Percentiles rank a stretch among this genome's conserved stretches.
These are phyloP conservation scores for Geoglossum glabrum DNA, from an alignment of 495 filamentous ascomycete species.

Conservation along the genomic window DNA sequence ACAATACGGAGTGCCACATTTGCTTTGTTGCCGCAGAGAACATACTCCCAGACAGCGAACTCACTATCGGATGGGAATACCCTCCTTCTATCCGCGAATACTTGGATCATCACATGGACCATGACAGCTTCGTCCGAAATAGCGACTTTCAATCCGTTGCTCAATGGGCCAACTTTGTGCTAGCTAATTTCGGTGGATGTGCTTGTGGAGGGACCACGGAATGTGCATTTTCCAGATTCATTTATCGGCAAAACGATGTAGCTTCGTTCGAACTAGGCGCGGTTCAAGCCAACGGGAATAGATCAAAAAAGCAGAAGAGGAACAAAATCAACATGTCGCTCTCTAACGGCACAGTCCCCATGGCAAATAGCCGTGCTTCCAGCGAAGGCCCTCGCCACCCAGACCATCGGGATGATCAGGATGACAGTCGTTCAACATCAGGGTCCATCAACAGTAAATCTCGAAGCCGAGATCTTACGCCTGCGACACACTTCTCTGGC, in stretches of 20 bases:
- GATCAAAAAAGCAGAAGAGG: constrained; percentile 33
- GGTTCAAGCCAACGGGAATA: constrained; percentile 18
- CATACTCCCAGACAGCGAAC: constrained; percentile 39
- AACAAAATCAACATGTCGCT: constrained; percentile 22
- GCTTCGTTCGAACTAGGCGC: constrained; percentile 21
- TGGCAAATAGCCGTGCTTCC: neutral
- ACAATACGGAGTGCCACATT: constrained; percentile 60
- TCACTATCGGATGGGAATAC: constrained; percentile 50
- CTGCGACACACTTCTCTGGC: constrained; percentile 32
- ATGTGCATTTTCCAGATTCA: constrained; percentile 56
- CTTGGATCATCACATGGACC: constrained; percentile 10
- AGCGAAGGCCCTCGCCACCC: constrained; percentile 8
- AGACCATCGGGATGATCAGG: constrained; percentile 26
- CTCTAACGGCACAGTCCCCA: neutral
- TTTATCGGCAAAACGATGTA: constrained; percentile 34
- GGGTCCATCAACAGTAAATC: constrained; percentile 55
- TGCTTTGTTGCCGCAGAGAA: constrained; percentile 65
- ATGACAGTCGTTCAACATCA: constrained; percentile 44
- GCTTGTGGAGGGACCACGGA: constrained; percentile 46
- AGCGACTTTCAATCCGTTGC: constrained; percentile 24
- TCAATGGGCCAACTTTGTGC: constrained; percentile 46
- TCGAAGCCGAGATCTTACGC: constrained; percentile 66
- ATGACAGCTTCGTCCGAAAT: constrained; percentile 24
- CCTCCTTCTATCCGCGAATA: constrained; percentile 27
- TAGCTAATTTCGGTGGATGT: constrained; percentile 76